phyloP scores from a whole-genome alignment of 2,329 filamentous ascomycete species.

The Arthroderma sp. region DNA sequence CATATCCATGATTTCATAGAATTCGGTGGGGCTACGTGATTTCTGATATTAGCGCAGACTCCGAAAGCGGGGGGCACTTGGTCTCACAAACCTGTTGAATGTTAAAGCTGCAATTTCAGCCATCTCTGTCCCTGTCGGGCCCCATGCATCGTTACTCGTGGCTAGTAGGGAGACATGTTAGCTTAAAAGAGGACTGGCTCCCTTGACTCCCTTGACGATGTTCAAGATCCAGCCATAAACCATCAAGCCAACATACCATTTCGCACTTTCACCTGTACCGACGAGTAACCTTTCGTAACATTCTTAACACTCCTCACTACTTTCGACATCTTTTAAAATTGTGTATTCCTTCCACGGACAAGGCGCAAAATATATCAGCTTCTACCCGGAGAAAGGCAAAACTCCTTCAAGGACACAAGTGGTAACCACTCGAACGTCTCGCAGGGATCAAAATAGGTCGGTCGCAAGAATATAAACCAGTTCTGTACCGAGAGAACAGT shows the following conservation, averaged over 20 bases:
- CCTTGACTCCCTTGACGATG: not conserved
- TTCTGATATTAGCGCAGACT: not conserved
- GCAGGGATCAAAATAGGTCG: no score
- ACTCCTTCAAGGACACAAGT: no score
- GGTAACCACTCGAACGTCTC: no score
- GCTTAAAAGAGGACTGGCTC: not conserved
- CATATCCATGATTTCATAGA: constrained; percentile 99
- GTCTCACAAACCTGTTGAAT: constrained; percentile 70
- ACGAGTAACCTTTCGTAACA: constrained; percentile 97
- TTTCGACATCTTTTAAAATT: constrained; percentile 60
- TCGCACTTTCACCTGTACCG: constrained; percentile 92
- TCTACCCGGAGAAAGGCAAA: no score
- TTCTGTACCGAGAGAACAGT: no score
- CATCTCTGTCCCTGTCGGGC: constrained; percentile 95
- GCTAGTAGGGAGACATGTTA: constrained; percentile 41
- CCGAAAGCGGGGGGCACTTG: not conserved
- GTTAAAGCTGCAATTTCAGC: constrained; percentile 96
- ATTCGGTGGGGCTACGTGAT: constrained; percentile 66
- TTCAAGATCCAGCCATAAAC: not conserved
- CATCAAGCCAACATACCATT: constrained; percentile 53
- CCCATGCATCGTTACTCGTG: constrained; percentile 98
- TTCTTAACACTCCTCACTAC: constrained; percentile 97
- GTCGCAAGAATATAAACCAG: no score
- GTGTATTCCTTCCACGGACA: not conserved
- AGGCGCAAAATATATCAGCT: no score